Base-by-base conservation (phyloP, 208 protist species). In the Wallacemonas rigidus region DNA sequence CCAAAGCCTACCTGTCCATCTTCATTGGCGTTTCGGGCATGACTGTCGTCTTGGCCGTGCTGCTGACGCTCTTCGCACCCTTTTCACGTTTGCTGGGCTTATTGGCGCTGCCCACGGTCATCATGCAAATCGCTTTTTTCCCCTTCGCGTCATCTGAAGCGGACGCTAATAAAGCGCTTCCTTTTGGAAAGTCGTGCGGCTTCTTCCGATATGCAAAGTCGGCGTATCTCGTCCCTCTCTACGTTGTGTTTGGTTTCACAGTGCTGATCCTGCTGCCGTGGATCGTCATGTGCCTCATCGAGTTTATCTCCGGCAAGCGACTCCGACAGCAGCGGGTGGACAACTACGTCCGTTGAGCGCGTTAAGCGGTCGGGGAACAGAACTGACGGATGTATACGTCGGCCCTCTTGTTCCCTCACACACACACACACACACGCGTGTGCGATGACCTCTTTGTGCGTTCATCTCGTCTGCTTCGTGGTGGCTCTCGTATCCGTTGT, bases 41-140 rank as follows among this genome's bases (percentile, higher is more conserved):
- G 12, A 69, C 68, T 12, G 69, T 86, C 12, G 75, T 86, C 5
- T 58, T 73, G 14, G 11, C 75, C 2, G 63, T 81, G n/a, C 14
- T 83, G 9, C 17, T 79, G 6, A 75, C 79, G 61, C 48, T 86
- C 35, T 86, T 86, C 71, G 48, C 72, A 45, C 48, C 61, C 2
- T 81, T 84, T 40, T 81, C 81, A 2, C 53, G 74, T n/a, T 26
- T 53, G 8, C 68, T 85, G 40, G 77, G 78, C 12, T n/a, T 83
- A 44, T 48, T 86, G 2, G 50, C 51, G 35, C 1, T 93, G 2
- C 81, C 81, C 41, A 38, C 55, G 3, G 36, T 82, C 17, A 51
- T 83, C 1, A 74, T 90, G 77, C 65, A 90, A 47, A 78, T 88
- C 4, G 77, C 75, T 2, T 82, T 79, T 56, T 84, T 81, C 17